These are phyloP conservation scores for Lactarius sanguifluus DNA, from an alignment of 768 basidiomycete genomes.

Conservation along the genomic window DNA sequence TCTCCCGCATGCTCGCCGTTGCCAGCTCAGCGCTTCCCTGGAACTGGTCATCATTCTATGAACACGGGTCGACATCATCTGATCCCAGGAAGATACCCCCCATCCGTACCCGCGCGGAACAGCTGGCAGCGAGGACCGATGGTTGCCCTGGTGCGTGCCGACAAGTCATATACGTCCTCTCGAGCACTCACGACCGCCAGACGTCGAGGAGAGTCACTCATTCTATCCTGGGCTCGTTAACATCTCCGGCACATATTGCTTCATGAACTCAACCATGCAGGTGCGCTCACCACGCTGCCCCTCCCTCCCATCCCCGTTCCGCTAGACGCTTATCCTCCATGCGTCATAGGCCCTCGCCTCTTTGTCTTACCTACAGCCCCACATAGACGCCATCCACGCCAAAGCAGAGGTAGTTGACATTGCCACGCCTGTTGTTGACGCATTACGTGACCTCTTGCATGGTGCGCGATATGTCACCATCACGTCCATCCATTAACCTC, in stretches of 20 bases:
- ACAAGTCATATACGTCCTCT: not conserved
- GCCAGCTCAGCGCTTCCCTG: slow-evolving; percentile 58
- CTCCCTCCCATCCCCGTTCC: not conserved
- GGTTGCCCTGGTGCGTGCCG: slow-evolving; percentile 35
- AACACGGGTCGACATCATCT: slow-evolving; percentile 33
- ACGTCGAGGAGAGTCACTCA: slow-evolving; percentile 36
- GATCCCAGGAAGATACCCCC: slow-evolving; percentile 49
- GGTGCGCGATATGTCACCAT: slow-evolving; percentile 41
- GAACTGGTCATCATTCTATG: slow-evolving; percentile 48
- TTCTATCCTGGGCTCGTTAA: slow-evolving; percentile 93
- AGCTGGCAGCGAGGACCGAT: slow-evolving; percentile 46
- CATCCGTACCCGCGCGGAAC: slow-evolving; percentile 55
- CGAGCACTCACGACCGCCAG: not conserved
- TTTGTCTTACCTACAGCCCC: slow-evolving; percentile 73
- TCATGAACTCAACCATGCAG: slow-evolving; percentile 96
- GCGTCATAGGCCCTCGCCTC: slow-evolving; percentile 81
- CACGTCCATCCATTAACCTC: slow-evolving; percentile 27
- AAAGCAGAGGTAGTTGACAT: slow-evolving; percentile 80
- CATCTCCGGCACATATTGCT: slow-evolving; percentile 94
- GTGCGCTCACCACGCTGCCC: slow-evolving; percentile 36
- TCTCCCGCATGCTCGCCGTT: slow-evolving; percentile 57
- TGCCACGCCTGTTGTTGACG: slow-evolving; percentile 83
- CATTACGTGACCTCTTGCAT: slow-evolving; percentile 66
- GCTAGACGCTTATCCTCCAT: slow-evolving; percentile 13
- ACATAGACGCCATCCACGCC: slow-evolving; percentile 71